phyloP scores from a whole-genome alignment of 768 basidiomycete species.

The Rubroboletus pulcherrimus region DNA sequence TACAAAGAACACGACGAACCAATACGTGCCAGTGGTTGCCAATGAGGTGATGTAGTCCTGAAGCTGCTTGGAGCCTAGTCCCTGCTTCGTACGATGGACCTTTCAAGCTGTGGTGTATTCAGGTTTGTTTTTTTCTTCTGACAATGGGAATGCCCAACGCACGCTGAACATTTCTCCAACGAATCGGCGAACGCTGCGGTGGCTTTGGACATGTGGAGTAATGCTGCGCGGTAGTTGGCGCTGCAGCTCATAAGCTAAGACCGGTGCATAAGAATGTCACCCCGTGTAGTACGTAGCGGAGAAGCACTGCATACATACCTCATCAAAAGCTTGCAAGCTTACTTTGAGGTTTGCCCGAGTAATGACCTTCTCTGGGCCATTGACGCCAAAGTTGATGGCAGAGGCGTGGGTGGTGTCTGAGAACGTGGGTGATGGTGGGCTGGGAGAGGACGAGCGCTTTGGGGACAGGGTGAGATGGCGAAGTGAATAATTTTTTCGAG shows the following conservation, averaged over 20 bases:
- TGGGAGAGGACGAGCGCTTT: constrained; percentile 39
- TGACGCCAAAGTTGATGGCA: constrained; percentile 67
- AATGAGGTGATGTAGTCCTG: constrained; percentile 87
- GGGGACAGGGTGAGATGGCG: constrained; percentile 49
- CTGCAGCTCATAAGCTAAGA: constrained; percentile 70
- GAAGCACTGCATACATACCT: constrained; percentile 44
- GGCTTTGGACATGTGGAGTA: constrained; percentile 77
- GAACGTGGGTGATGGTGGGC: constrained; percentile 80
- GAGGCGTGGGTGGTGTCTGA: constrained; percentile 79
- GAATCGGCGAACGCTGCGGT: constrained; percentile 85
- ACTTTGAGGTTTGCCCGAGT: constrained; percentile 74
- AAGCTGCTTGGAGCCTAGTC: constrained; percentile 78
- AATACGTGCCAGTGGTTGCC: constrained; percentile 92
- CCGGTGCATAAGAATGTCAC: constrained; percentile 17
- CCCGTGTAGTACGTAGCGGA: background rate
- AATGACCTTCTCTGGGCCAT: constrained; percentile 79
- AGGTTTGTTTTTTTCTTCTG: background rate
- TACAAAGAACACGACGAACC: constrained; percentile 42
- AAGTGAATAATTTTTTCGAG: constrained; percentile 55
- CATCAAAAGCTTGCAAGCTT: constrained; percentile 77
- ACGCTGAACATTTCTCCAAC: constrained; percentile 82
- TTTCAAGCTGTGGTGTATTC: constrained; percentile 50
- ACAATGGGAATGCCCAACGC: constrained; percentile 24
- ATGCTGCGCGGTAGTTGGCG: constrained; percentile 74
- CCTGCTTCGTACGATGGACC: constrained; percentile 79